Conservation (phyloP, 2,329 filamentous ascomycete genomes). For the Pseudocercospora vitis region DNA sequence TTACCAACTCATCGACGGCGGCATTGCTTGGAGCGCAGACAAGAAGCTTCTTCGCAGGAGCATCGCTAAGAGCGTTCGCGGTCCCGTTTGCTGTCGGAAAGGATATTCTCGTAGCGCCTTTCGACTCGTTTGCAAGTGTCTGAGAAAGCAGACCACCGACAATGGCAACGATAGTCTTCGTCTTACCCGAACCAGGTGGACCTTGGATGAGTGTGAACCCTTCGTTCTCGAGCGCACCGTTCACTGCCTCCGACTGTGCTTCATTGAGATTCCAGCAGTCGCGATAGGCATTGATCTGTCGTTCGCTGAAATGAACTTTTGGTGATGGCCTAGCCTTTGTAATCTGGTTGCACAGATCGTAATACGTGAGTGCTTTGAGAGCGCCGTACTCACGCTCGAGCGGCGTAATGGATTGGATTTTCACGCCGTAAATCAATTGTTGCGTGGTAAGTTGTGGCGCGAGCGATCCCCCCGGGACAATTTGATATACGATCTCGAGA, state of each 20-base stretch:
- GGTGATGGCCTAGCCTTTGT: constrained; percentile 86
- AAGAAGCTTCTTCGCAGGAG: constrained; percentile 76
- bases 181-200: constrained; percentile 88
- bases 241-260: constrained; percentile 87
- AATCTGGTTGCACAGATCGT: constrained; percentile 92
- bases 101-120: constrained; percentile 36
- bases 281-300: constrained; percentile 67
- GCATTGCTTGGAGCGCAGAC: constrained; percentile 99
- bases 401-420: constrained; percentile 89
- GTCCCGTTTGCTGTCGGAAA: constrained; percentile 37
- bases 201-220: constrained; percentile 96
- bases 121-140: constrained; percentile 50
- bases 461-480: constrained; percentile 57
- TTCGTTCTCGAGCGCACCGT: constrained; percentile 91
- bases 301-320: constrained; percentile 75
- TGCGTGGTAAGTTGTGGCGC: constrained; percentile 61
- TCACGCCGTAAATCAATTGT: constrained; percentile 69
- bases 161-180: constrained; percentile 96
- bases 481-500: constrained; percentile 81
- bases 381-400: constrained; percentile 95
- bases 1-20: constrained; percentile 91
- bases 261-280: constrained; percentile 80
- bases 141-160: constrained; percentile 80
- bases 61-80: constrained; percentile 28
- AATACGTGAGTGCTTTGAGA: constrained; percentile 86